phyloP scores from a whole-genome alignment of 2,329 filamentous ascomycete species.

The Tolypocladium tropicale region DNA sequence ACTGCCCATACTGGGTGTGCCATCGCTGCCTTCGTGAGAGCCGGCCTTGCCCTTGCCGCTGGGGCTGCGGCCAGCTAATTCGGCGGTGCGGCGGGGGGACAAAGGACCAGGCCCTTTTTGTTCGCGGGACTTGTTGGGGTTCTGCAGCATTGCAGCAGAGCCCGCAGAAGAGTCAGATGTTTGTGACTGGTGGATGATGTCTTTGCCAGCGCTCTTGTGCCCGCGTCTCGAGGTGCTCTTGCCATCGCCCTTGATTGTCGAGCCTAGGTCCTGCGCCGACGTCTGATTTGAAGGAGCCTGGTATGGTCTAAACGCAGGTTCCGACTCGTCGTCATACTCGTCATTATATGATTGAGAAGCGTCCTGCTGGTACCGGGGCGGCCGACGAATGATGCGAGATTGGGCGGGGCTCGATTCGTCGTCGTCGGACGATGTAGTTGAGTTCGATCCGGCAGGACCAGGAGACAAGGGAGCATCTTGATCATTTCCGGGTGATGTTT shows the following conservation, averaged over 20 bases:
- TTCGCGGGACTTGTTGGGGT: conserved; percentile 20
- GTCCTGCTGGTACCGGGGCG: conserved; percentile 40
- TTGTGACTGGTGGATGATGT: conserved; percentile 35
- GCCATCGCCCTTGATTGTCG: conserved; percentile 39
- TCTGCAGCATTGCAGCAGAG: conserved; percentile 32
- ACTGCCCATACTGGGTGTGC: conserved; percentile 71
- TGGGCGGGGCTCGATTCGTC: conserved; percentile 43
- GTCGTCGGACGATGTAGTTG: conserved; percentile 31
- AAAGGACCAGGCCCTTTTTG: conserved; percentile 32
- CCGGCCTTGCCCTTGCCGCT: conserved; percentile 36
- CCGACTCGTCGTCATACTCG: conserved; percentile 47
- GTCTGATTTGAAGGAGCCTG: conserved; percentile 23
- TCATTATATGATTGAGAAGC: conserved; percentile 26
- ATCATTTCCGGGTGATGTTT: conserved; percentile 9
- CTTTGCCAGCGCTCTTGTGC: conserved; percentile 18
- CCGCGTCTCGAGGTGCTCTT: conserved; percentile 21
- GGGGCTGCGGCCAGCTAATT: conserved; percentile 46
- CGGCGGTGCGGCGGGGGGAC: conserved; percentile 49
- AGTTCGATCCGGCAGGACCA: conserved; percentile 25
- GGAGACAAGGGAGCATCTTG: conserved; percentile 19
- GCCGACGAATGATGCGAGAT: conserved; percentile 50
- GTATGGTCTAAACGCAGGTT: conserved; percentile 45
- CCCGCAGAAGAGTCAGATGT: conserved; percentile 55
- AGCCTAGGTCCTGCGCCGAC: conserved; percentile 36
- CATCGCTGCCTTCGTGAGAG: conserved; percentile 57